phyloP scores from a whole-genome alignment of 83 land plant genomes.

The Thuja plicata region DNA sequence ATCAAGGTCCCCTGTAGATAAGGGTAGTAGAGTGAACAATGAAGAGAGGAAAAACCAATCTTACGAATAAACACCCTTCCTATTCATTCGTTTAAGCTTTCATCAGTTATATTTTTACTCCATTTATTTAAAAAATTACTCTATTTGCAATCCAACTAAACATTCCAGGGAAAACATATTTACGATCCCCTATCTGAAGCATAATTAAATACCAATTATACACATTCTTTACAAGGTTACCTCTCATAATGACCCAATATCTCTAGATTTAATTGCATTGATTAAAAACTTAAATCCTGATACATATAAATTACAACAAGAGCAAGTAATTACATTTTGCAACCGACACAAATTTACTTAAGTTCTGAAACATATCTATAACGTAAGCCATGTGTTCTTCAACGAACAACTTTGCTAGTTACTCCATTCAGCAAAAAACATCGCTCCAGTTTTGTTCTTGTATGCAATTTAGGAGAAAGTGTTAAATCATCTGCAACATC shows the following conservation, averaged over 20 bases:
- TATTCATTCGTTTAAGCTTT: neutral
- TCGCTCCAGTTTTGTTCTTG: slow-evolving; percentile 9
- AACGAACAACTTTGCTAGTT: neutral
- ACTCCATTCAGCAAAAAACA: slow-evolving; percentile 13
- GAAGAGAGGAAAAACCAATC: neutral
- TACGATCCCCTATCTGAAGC: neutral
- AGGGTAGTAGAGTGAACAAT: neutral
- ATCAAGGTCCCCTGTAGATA: neutral
- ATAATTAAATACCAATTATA: neutral
- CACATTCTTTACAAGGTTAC: neutral
- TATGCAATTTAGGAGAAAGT: neutral
- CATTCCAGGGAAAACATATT: neutral
- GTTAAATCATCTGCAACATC: slow-evolving; percentile 13
- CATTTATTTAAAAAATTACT: neutral
- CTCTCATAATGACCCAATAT: neutral
- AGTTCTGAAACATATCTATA: neutral
- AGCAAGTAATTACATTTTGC: neutral
- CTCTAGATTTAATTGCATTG: neutral
- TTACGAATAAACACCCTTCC: neutral
- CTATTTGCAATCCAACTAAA: neutral
- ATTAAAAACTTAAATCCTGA: neutral
- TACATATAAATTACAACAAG: neutral
- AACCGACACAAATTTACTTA: neutral
- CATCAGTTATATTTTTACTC: neutral
- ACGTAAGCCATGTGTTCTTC: neutral